Conservation (phyloP, 441 rosid species). For the Biscutella laevigata region DNA sequence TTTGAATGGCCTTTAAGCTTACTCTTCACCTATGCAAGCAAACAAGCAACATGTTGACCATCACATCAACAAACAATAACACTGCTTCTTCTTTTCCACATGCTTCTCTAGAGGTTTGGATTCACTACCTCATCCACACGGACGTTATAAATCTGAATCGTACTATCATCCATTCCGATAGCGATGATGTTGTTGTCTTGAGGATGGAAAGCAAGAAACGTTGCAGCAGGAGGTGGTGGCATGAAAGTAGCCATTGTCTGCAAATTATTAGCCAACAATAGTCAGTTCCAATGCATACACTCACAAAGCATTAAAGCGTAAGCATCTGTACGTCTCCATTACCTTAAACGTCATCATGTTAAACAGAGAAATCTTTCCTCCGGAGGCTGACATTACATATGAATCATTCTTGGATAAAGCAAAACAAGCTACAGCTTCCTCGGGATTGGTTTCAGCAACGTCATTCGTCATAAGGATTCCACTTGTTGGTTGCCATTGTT, state of each 20-base stretch:
- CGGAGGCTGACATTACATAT: constrained; percentile 88
- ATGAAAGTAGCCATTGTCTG: constrained; percentile 84
- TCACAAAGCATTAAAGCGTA: constrained; percentile 7
- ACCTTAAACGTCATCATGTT: constrained; percentile 95
- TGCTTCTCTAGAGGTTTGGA: neutral
- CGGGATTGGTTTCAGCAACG: constrained; percentile 50
- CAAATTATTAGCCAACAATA: constrained; percentile 43
- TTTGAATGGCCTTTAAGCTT: constrained; percentile 93
- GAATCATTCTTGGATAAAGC: constrained; percentile 87
- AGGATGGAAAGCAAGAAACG: constrained; percentile 85
- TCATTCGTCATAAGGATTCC: constrained; percentile 79
- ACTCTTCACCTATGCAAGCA: constrained; percentile 77
- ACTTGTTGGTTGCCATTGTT: constrained; percentile 75
- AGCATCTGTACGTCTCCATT: constrained; percentile 6
- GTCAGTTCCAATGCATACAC: neutral
- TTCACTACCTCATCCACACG: constrained; percentile 72
- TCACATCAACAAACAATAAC: neutral
- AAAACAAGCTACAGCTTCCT: constrained; percentile 75
- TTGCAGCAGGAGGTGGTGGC: constrained; percentile 84
- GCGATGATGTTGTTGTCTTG: constrained; percentile 83
- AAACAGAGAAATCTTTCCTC: constrained; percentile 79
- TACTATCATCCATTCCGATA: constrained; percentile 78
- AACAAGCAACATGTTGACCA: constrained; percentile 7
- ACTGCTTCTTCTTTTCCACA: constrained; percentile 9
- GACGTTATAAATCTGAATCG: constrained; percentile 79